phyloP scores from a whole-genome alignment of 805 yeast genomes.

The Yueomyces sinensis region DNA sequence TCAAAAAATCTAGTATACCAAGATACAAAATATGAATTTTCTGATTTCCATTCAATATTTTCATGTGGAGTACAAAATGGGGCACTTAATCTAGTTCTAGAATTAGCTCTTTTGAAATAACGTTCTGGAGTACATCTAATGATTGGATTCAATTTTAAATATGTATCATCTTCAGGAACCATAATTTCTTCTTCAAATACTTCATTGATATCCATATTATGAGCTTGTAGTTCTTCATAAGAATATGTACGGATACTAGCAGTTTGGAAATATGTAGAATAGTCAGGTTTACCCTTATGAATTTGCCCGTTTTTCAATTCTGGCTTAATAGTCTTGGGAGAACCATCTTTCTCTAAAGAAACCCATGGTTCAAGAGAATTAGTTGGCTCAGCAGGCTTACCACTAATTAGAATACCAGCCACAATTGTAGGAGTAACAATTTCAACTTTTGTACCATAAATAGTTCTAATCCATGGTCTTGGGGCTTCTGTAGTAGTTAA shows the following conservation, averaged over 20 bases:
- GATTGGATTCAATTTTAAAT: constrained; percentile 60
- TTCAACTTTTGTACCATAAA: constrained; percentile 41
- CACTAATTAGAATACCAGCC: constrained; percentile 41
- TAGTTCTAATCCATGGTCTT: constrained; percentile 63
- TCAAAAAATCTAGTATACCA: constrained; percentile 64
- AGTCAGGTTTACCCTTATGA: constrained; percentile 54
- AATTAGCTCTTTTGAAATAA: constrained; percentile 50
- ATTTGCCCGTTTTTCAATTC: constrained; percentile 60
- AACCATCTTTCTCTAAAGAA: constrained; percentile 63
- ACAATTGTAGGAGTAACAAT: constrained; percentile 58
- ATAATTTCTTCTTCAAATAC: constrained; percentile 39
- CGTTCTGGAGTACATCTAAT: constrained; percentile 76
- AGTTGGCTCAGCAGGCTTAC: constrained; percentile 34
- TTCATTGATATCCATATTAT: constrained; percentile 54
- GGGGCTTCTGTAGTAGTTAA: constrained; percentile 21
- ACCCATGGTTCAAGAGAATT: constrained; percentile 73
- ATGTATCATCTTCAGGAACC: constrained; percentile 57
- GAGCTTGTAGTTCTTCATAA: constrained; percentile 57
- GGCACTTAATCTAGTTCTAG: constrained; percentile 40
- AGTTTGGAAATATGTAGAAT: constrained; percentile 65
- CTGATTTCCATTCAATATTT: constrained; percentile 41
- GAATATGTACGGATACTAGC: constrained; percentile 42
- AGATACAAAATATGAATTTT: constrained; percentile 56
- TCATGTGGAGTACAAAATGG: constrained; percentile 82
- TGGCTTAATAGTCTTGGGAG: constrained; percentile 70